Evolutionary conservation across 345 rosid species (phyloP), one percentile per base, ranked within the genome.

Genomic region (Abelmoschus esculentus): DNA sequence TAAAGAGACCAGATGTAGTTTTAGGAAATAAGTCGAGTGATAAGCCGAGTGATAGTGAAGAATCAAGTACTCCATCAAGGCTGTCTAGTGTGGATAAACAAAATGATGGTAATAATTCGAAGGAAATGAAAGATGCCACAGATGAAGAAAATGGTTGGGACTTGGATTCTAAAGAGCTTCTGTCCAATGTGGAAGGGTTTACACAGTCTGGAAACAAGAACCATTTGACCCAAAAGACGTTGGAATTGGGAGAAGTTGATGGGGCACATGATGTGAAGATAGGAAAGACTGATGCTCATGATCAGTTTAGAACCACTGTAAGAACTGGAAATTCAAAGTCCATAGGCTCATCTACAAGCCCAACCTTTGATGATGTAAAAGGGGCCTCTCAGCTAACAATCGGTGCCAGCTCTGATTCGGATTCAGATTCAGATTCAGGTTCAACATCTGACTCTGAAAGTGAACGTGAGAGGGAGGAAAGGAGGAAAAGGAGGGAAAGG

Each of bases 361-460:
- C 84, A 52, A 72, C 79, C 36, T 72, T 85, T 71, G 83, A 78
- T 77, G 80, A 79, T 78, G 42, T 73, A 58, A 86, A 83, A 73
- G 80, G 76, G 75, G 72, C 18, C 50, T 73, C 78, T 61, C 71
- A 73, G 52, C 76, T 68, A 3, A 61, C 72, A 6, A 85, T 80
- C 19, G 74, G 77, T 38, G 83, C 65, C 67, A 89, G 74, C 44
- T 89, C 90, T 68, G 90, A 77, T 71, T 83, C 89, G 14, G 87
- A 81, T 70, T 81, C 83, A 15, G 86, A 80, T 77, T 79, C 79
- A 26, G 89, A 80, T 64, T 88, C 92, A 22, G 89, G 81, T 64
- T 88, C 92, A 22, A 68, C 93, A 44, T 86, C 98, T 73, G 95
- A 86, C 79, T 88, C 95, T 65, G 95, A 87, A 73, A 83, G 86